Evolutionary conservation across 345 rosid species (phyloP).

Genomic region (Eutrema heterophyllum): DNA sequence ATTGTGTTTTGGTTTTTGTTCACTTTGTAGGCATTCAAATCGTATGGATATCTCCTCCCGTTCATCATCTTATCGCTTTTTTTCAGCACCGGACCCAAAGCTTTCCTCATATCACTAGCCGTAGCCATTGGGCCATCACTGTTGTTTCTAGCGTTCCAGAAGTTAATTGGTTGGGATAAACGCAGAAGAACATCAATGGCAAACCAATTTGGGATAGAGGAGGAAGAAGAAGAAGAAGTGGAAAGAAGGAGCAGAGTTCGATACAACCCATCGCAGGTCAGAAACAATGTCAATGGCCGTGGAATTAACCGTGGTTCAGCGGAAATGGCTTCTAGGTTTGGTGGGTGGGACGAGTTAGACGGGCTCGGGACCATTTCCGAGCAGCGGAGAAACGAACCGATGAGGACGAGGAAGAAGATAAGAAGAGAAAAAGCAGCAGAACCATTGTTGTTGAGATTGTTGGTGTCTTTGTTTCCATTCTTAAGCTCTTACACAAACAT

Average conservation of each 20-base stretch:
- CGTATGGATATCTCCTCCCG: slow-evolving; percentile 33
- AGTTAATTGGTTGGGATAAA: slow-evolving; percentile 30
- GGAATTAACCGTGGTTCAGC: neutral
- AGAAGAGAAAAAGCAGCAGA: slow-evolving; percentile 25
- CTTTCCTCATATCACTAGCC: slow-evolving; percentile 25
- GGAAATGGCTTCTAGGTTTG: slow-evolving; percentile 26
- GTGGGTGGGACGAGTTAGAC: slow-evolving; percentile 34
- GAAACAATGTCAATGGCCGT: slow-evolving; percentile 14
- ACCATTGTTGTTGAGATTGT: slow-evolving; percentile 31
- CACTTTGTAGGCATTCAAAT: slow-evolving; percentile 26
- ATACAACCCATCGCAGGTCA: slow-evolving; percentile 10
- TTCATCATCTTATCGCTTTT: slow-evolving; percentile 32
- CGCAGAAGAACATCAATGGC: slow-evolving; percentile 9
- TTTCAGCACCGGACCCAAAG: slow-evolving; percentile 32
- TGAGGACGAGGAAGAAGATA: slow-evolving; percentile 9
- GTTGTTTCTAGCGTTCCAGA: slow-evolving; percentile 26
- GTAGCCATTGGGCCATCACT: slow-evolving; percentile 26
- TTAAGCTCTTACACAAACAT: slow-evolving; percentile 30
- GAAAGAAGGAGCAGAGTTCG: neutral
- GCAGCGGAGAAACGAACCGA: neutral
- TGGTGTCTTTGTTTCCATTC: slow-evolving; percentile 34
- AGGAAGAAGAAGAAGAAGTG: neutral
- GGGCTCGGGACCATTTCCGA: neutral
- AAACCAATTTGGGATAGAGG: slow-evolving; percentile 6
- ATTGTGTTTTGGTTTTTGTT: neutral